phyloP scores from a whole-genome alignment of 495 filamentous ascomycete species.

The Lepidopterella palustris region DNA sequence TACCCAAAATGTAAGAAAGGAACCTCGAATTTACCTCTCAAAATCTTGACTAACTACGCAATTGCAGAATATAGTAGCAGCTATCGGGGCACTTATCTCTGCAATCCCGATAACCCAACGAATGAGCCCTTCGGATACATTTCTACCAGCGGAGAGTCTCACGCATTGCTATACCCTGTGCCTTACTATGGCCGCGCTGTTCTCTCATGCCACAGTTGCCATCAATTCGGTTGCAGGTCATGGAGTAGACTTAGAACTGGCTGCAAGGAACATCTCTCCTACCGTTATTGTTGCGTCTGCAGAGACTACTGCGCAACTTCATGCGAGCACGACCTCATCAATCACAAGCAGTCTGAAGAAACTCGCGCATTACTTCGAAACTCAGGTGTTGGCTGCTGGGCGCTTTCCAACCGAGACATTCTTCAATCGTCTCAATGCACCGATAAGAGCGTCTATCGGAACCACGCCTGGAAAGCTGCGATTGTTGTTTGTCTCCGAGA shows the following conservation, averaged over 20 bases:
- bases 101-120: constrained; percentile 67
- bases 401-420: constrained; percentile 63
- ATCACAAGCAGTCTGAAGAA: constrained; percentile 48
- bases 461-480: constrained; percentile 66
- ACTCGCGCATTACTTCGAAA: constrained; percentile 62
- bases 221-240: constrained; percentile 78
- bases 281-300: constrained; percentile 80
- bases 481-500: constrained; percentile 62
- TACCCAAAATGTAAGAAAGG: constrained; percentile 50
- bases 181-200: constrained; percentile 75
- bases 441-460: constrained; percentile 55
- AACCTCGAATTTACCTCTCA: background rate
- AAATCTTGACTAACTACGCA: background rate
- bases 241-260: constrained; percentile 60
- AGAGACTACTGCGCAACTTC: constrained; percentile 60
- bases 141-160: constrained; percentile 82
- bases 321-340: constrained; percentile 47
- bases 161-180: constrained; percentile 71
- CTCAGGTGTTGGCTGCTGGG: constrained; percentile 61
- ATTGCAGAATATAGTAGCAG: constrained; percentile 68
- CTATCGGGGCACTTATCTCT: constrained; percentile 67
- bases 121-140: constrained; percentile 65
- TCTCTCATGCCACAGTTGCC: constrained; percentile 74
- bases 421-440: constrained; percentile 56
- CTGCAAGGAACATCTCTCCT: constrained; percentile 66